A percentile compares a stretch with the other conserved stretches of the same genome.
Conservation (phyloP, 2,329 filamentous ascomycete species). For the Leptosphaerulina australis region DNA sequence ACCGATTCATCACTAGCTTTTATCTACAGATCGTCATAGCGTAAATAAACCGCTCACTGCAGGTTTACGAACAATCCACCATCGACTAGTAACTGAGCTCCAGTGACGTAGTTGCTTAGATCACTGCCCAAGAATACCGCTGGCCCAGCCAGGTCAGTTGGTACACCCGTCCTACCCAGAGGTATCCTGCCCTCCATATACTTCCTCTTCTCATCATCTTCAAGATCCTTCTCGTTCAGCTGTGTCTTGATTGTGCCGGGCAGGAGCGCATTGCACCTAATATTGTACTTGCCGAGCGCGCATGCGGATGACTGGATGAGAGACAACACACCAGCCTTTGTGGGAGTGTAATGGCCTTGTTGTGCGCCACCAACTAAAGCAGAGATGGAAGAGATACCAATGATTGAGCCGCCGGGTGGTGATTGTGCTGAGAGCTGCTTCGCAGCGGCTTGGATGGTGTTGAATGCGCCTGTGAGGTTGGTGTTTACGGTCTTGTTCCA, state of each 20-base stretch:
- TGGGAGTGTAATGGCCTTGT: conserved; percentile 84
- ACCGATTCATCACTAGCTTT: neutral
- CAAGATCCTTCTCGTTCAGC: conserved; percentile 81
- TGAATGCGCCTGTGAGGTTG: conserved; percentile 89
- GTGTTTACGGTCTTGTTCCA: conserved; percentile 74
- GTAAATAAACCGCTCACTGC: conserved; percentile 21
- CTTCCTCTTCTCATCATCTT: conserved; percentile 70
- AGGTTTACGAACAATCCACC: conserved; percentile 90
- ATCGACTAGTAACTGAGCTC: conserved; percentile 83
- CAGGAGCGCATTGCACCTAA: conserved; percentile 82
- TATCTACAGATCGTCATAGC: neutral
- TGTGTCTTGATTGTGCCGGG: conserved; percentile 85
- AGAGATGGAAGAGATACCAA: conserved; percentile 74
- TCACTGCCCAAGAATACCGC: conserved; percentile 82
- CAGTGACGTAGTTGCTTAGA: conserved; percentile 67
- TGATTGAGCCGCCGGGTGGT: conserved; percentile 74
- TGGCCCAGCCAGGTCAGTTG: conserved; percentile 78
- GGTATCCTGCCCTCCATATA: conserved; percentile 87
- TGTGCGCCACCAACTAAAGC: conserved; percentile 77
- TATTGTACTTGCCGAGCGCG: conserved; percentile 74
- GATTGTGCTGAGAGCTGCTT: conserved; percentile 75
- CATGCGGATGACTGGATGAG: conserved; percentile 85
- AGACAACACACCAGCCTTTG: conserved; percentile 80
- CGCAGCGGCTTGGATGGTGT: conserved; percentile 82
- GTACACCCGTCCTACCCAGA: conserved; percentile 56